Evolutionary conservation across 106 monocot species (phyloP).

Genomic region (Apostasia ramifera): DNA sequence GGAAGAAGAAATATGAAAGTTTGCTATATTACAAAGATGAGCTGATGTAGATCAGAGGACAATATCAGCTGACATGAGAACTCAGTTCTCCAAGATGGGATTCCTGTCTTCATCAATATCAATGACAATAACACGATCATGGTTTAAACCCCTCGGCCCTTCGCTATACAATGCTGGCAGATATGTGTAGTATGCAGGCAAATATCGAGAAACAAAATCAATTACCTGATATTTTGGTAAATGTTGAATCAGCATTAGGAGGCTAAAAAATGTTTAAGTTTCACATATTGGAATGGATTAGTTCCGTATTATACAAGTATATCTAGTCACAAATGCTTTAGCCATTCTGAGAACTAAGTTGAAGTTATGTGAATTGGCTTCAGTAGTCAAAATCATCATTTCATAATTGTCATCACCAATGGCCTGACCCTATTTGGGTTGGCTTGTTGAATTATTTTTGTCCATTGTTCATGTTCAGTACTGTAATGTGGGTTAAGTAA

Average conservation of each 20-base stretch:
- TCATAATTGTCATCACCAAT: not conserved
- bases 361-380: not conserved
- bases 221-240: too few species aligned
- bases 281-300: not conserved
- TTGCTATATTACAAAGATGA: too few species aligned
- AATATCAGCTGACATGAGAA: not conserved
- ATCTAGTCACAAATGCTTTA: not conserved
- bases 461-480: too few species aligned
- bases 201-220: slow-evolving; percentile 94
- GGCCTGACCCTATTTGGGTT: not conserved
- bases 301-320: not conserved
- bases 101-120: slow-evolving; percentile 79
- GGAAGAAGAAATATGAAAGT: not conserved
- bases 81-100: slow-evolving; percentile 32
- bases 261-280: slow-evolving; percentile 4
- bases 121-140: slow-evolving; percentile 51
- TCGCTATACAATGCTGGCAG: slow-evolving; percentile 74
- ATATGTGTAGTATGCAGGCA: slow-evolving; percentile 90
- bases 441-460: too few species aligned
- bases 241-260: too few species aligned
- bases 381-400: not conserved
- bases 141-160: slow-evolving; percentile 54
- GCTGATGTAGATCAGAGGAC: too few species aligned
- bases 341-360: not conserved
- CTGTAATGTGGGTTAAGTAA: too few species aligned